These are phyloP conservation scores for Solanum appendiculatum DNA, from an alignment of 257 asterid genomes.

Conservation along the genomic window DNA sequence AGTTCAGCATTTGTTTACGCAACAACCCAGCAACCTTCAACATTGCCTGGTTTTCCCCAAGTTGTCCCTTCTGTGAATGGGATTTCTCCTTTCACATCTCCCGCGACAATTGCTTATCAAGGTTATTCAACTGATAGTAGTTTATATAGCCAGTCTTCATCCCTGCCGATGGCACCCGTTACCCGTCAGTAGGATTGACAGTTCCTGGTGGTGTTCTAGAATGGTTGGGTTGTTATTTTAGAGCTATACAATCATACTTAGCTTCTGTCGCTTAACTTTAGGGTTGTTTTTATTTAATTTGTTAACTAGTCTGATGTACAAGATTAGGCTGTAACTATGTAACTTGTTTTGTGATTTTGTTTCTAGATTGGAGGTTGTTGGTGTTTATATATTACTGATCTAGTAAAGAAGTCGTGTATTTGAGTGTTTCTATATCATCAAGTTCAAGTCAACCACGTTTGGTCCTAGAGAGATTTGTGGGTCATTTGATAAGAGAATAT, in stretches of 20 bases:
- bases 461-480: not conserved
- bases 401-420: not conserved
- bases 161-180: conserved; percentile 63
- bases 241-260: not conserved
- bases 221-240: not conserved
- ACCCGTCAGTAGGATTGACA: conserved; percentile 32
- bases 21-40: conserved; percentile 31
- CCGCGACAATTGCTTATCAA: conserved; percentile 34
- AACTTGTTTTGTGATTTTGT: not conserved
- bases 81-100: conserved; percentile 17
- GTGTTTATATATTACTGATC: not conserved
- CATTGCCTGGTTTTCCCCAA: conserved; percentile 21
- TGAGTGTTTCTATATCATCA: not conserved
- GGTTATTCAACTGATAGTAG: conserved; percentile 47
- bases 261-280: not conserved
- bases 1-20: conserved; percentile 36
- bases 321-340: conserved; percentile 10
- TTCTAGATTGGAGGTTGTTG: not conserved
- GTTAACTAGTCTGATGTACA: not conserved
- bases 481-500: not conserved
- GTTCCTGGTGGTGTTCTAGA: not conserved
- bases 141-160: conserved; percentile 43
- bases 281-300: not conserved
- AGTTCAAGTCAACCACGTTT: not conserved
- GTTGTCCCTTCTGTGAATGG: conserved; percentile 31